Base-by-base conservation (phyloP, 2,329 filamentous ascomycete genomes). In the Polytolypa hystricis region DNA sequence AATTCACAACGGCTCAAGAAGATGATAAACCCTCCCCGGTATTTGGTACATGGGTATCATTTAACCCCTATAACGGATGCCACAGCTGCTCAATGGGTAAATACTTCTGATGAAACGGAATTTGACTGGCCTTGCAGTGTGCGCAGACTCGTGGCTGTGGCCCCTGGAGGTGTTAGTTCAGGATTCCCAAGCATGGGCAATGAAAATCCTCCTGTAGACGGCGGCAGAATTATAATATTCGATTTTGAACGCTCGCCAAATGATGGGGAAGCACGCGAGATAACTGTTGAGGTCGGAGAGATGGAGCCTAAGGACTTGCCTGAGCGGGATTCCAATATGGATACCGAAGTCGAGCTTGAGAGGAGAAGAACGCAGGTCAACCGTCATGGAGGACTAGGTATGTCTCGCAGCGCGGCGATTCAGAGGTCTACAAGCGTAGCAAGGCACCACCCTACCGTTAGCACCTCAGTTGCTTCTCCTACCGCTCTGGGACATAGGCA, bases 281-380 rank as follows among this genome's bases (percentile, higher is more conserved):
- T 83, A 28, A 77, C 70, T 1, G 79, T 91, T 35, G 83, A 89
- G 51, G 75, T 89, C 17, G 84, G 84, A 8, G 76, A 77, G 20
- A 71, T 71, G 16, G 68, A 78, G 32, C 75, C 82, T 1, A 81
- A 85, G 52, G 62, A 76, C 0, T 61, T 91, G 12, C 74, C 79
- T 47, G 84, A 89, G 52, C 80, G 84, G 49, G 71, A 73, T 44
- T 74, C 80, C 15, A 82, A 84, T 47, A 66, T 89, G 39, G 83
- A 80, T 39, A 75, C 78, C 1, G 83, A 87, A 54, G 82, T 91
- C 14, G 84, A 83, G 44, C 76, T 89, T 47, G 81, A 84, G 34
- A 73, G 83, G 46, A 71, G 81, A 44, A 70, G 83, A 45, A 87
- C 83, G 3, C 78, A 82, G 11, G 71, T 79, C 23, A 75, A 79